Percentiles rank a stretch among this genome's conserved stretches.
Conservation (phyloP, 371 early-diverging fungal genomes). For the Mortierella polycephala region DNA sequence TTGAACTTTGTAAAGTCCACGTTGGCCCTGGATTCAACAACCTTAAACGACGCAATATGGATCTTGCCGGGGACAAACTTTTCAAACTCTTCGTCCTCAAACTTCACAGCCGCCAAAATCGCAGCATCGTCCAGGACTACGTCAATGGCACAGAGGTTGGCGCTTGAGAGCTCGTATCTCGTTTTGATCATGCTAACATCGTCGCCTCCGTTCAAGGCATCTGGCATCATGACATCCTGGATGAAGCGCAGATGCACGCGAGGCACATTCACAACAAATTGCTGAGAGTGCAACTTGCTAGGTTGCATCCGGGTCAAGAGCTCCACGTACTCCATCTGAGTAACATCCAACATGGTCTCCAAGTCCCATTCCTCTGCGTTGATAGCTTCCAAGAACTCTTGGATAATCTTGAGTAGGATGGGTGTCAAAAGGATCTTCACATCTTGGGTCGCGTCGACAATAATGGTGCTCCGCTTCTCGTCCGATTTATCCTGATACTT, state of each 20-base stretch:
- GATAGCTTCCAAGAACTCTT: slow-evolving; percentile 76
- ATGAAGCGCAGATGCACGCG: slow-evolving; percentile 76
- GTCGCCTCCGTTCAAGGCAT: slow-evolving; percentile 69
- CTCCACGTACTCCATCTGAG: slow-evolving; percentile 75
- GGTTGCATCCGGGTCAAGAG: slow-evolving; percentile 63
- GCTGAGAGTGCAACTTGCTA: slow-evolving; percentile 63
- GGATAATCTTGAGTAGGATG: slow-evolving; percentile 76
- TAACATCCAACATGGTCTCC: slow-evolving; percentile 76
- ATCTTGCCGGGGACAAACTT: slow-evolving; percentile 63
- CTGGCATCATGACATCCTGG: slow-evolving; percentile 83
- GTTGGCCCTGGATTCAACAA: slow-evolving; percentile 69
- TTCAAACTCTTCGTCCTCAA: slow-evolving; percentile 69
- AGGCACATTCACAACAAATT: slow-evolving; percentile 70
- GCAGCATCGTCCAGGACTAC: slow-evolving; percentile 66
- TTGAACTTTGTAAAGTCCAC: slow-evolving; percentile 59
- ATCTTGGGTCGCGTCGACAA: slow-evolving; percentile 70
- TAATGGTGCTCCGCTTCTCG: slow-evolving; percentile 60
- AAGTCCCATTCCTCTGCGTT: slow-evolving; percentile 73
- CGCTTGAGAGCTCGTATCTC: slow-evolving; percentile 71
- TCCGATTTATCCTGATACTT: slow-evolving; percentile 28
- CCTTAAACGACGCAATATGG: slow-evolving; percentile 59
- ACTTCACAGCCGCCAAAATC: slow-evolving; percentile 68
- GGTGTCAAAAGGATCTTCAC: slow-evolving; percentile 76
- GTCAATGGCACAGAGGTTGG: slow-evolving; percentile 76
- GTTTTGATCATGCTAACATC: slow-evolving; percentile 64